Evolutionary conservation across 2,329 filamentous ascomycete species (phyloP).

Genomic region (Neopestalotiopsis clavispora): DNA sequence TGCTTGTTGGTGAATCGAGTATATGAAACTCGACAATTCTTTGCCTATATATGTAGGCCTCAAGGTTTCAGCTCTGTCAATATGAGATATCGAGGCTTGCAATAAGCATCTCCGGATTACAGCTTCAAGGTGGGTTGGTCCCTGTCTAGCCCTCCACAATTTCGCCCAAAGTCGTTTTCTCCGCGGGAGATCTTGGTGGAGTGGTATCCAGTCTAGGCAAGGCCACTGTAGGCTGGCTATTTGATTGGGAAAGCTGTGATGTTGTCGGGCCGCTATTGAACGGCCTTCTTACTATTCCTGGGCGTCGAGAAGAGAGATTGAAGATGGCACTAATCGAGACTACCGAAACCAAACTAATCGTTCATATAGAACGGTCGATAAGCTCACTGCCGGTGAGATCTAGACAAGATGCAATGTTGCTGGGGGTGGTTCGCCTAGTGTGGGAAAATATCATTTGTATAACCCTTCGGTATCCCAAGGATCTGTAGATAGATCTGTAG

Average conservation of each 20-base stretch:
- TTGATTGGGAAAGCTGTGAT: constrained; percentile 4
- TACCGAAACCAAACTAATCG: background rate
- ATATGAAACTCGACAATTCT: background rate
- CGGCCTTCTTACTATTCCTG: background rate
- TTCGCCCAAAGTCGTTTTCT: constrained; percentile 22
- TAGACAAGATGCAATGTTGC: background rate
- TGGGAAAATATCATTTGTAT: background rate
- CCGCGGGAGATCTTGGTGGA: constrained; percentile 28
- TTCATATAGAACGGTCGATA: background rate
- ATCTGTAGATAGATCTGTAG: too few relatives aligned
- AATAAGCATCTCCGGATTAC: constrained; percentile 32
- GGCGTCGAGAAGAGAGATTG: constrained; percentile 8
- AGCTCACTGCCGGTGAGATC: background rate
- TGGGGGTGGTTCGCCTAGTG: background rate
- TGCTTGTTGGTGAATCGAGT: background rate
- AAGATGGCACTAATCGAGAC: background rate
- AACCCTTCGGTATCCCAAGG: too few relatives aligned
- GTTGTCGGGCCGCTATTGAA: constrained; percentile 7
- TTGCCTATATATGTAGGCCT: constrained; percentile 19
- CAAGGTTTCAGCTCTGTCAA: background rate
- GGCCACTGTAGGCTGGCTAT: background rate
- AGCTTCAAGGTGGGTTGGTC: constrained; percentile 24
- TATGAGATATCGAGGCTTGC: background rate
- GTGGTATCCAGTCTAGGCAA: constrained; percentile 18
- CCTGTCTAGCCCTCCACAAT: constrained; percentile 22